Evolutionary conservation across 805 yeast species (phyloP), one percentile per base, ranked within the genome.

Genomic region (Suhomyces sp.): DNA sequence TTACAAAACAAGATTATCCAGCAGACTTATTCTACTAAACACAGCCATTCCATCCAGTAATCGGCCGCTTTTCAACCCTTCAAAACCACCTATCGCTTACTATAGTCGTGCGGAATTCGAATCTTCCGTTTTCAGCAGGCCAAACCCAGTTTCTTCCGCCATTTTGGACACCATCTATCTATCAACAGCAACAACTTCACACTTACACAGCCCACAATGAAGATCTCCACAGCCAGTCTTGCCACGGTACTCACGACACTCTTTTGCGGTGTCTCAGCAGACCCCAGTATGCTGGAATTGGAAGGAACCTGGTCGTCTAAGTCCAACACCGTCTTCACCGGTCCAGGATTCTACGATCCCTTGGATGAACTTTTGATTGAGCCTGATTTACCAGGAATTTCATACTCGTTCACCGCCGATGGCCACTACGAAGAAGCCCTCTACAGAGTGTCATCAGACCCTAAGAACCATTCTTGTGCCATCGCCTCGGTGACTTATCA

Each of bases 271-370:
- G 57, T 39, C 17, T 16, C 35, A 11, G 63, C 60, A 4, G 67
- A 55, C 18, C 70, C 72, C 14, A 62, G 51, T 46, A 66, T 56
- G 65, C 48, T 44, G 13, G 74, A 69, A 47, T 53, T 87, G 30
- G 85, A 70, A 26, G 98, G 98, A 5, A 93, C 99, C 0, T 93
- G 99, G 99, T 63, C 90, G 1, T 83, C 97, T 12, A 93, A 93
- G 60, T 81, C 97, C 9, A 86, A 85, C 58, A 80, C 95, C 9
- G 98, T 93, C 6, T 82, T 91, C 67, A 93, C 99, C 1, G 99
- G 99, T 0, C 96, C 98, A 5, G 84, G 90, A 2, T 93, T 93
- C 56, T 93, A 78, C 58, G 98, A 93, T 59, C 99, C 99, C 2
- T 84, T 88, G 19, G 96, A 91, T 56, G 98, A 93, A 60, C 75